Base-by-base conservation (phyloP, 371 early-diverging fungal species). In the Saksenaea vasiformis region DNA sequence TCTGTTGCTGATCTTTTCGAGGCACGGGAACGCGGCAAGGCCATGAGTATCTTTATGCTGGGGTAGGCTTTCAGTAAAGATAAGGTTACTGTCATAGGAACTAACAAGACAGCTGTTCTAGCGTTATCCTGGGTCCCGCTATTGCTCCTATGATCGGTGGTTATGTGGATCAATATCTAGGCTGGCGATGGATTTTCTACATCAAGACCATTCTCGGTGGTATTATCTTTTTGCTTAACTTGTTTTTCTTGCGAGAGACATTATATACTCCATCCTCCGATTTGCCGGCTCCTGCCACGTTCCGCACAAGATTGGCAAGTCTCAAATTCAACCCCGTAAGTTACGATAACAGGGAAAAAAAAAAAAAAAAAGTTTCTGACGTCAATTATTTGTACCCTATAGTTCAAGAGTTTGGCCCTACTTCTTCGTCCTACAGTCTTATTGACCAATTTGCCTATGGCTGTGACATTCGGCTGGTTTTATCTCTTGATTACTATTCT, bases 151-250 rank as follows among this genome's bases (percentile, higher is more conserved):
- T 85, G 35, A 67, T 84, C 11, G 87, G 87, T 22, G 87, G 87
- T 0, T 85, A 79, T 43, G 65, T 85, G 15, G 76, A 74, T 15
- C 75, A 85, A 61, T 77, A 70, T 41, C 58, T 78, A 2, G 84
- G 83, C 4, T 87, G 87, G 85, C 82, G 82, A 5, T 84, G 84
- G 84, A 79, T 80, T 37, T 85, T 84, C 57, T 84, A 85, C 63
- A 64, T 83, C 56, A 68, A 73, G 41, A 65, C 83, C 10, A 85
- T 83, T 28, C 62, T 83, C 57, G 85, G 86, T 28, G 85, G 80
- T 11, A 57, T 73, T 27, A 66, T 84, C 56, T 62, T 72, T 11
- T 54, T 79, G 9, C 36, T 79, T 3, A 72, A 74, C n/a, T 19
- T 76, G 15, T 51, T 85, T 22, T 77, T 85, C 47, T 61, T 85